phyloP scores from a whole-genome alignment of 129 eudicot genomes.

The Centaurea solstitialis region DNA sequence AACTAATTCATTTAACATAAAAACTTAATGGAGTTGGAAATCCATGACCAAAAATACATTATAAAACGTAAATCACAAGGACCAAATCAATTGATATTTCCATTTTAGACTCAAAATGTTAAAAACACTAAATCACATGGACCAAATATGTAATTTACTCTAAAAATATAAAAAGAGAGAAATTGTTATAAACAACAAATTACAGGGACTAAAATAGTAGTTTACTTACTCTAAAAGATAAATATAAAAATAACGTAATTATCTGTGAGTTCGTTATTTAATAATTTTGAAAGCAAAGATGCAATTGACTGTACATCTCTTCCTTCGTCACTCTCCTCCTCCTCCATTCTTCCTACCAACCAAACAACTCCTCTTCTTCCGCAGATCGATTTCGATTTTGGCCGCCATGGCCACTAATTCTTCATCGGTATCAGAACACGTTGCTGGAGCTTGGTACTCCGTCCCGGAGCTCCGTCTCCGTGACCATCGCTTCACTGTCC shows the following conservation, averaged over 20 bases:
- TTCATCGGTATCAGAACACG: slow-evolving; percentile 31
- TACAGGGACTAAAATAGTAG: not conserved
- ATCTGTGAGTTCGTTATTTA: not conserved
- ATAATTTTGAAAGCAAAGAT: not conserved
- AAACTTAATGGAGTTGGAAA: too few species aligned
- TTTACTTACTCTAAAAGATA: not conserved
- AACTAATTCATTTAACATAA: too few species aligned
- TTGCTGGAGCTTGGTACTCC: slow-evolving; percentile 73
- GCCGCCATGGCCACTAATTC: slow-evolving; percentile 3
- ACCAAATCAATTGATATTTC: too few species aligned
- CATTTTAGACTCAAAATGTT: too few species aligned
- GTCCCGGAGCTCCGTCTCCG: slow-evolving; percentile 91
- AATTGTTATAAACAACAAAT: not conserved
- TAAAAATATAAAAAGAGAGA: too few species aligned
- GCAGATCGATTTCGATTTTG: not conserved
- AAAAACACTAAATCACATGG: too few species aligned
- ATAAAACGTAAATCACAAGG: too few species aligned
- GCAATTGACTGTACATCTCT: slow-evolving; percentile 23
- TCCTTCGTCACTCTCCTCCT: slow-evolving; percentile 5
- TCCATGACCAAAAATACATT: too few species aligned
- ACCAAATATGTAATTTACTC: too few species aligned
- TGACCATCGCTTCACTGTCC: slow-evolving; percentile 77
- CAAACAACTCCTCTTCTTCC: slow-evolving; percentile 4
- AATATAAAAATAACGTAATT: not conserved
- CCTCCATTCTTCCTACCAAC: not conserved